Evolutionary conservation across 345 rosid genomes (phyloP).

Genomic region (Salix purpurea): DNA sequence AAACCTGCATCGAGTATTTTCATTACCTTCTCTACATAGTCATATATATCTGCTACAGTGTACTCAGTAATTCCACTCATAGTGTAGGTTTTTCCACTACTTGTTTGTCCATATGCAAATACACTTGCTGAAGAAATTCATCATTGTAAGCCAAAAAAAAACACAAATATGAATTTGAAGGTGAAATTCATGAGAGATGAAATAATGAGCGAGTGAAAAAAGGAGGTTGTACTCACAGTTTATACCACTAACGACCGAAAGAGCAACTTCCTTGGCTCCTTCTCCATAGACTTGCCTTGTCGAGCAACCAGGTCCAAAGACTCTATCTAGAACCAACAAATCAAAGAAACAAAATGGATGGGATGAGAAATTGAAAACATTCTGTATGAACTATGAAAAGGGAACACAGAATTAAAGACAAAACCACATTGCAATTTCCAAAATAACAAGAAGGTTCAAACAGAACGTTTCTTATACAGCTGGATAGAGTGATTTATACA

Average conservation of each 20-base stretch:
- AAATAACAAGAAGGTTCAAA: neutral
- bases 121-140: slow-evolving; percentile 64
- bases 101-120: slow-evolving; percentile 97
- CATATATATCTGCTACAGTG: slow-evolving; percentile 73
- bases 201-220: neutral
- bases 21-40: slow-evolving; percentile 64
- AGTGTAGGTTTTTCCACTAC: slow-evolving; percentile 93
- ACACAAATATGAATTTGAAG: neutral
- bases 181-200: neutral
- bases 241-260: slow-evolving; percentile 80
- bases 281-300: slow-evolving; percentile 73
- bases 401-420: neutral
- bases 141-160: neutral
- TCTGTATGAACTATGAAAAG: neutral
- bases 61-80: slow-evolving; percentile 83
- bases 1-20: neutral
- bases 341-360: slow-evolving; percentile 21
- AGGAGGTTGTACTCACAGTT: slow-evolving; percentile 40
- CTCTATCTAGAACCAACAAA: slow-evolving; percentile 58
- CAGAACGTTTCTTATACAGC: neutral
- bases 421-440: neutral
- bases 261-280: slow-evolving; percentile 83
- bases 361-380: neutral
- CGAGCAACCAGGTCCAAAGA: slow-evolving; percentile 59
- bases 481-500: neutral